Evolutionary conservation across 164 flowering plant genomes (phyloP).

Genomic region (Magnolia kwangsiensis): DNA sequence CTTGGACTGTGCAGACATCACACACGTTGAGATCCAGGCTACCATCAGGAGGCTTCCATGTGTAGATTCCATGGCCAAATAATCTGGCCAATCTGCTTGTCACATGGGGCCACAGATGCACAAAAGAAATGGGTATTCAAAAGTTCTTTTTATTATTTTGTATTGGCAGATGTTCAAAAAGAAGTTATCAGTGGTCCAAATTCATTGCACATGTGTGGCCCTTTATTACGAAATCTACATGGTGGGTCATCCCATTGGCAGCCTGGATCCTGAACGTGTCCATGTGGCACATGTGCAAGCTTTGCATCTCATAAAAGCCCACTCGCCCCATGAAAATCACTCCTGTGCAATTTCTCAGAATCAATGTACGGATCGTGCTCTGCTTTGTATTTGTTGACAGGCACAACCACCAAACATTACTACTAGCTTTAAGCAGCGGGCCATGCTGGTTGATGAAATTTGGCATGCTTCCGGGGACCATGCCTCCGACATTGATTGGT

Average conservation of each 20-base stretch:
- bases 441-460: conserved; percentile 92
- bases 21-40: not conserved
- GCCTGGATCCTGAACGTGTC: not conserved
- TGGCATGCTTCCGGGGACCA: conserved; percentile 90
- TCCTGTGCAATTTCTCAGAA: not conserved
- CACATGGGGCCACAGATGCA: no score
- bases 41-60: not conserved
- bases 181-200: not conserved
- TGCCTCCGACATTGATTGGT: conserved; percentile 76
- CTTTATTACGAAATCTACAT: not conserved
- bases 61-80: not conserved
- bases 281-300: not conserved
- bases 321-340: not conserved
- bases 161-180: not conserved
- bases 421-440: conserved; percentile 92
- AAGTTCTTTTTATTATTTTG: no score
- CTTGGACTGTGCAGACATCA: not conserved
- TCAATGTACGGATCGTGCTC: not conserved
- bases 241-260: not conserved
- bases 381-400: conserved; percentile 26
- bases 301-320: not conserved
- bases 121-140: no score
- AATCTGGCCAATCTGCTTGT: not conserved
- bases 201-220: not conserved
- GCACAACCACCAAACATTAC: conserved; percentile 77